Conservation (phyloP, 345 rosid species). For the Arabis hirsuta region DNA sequence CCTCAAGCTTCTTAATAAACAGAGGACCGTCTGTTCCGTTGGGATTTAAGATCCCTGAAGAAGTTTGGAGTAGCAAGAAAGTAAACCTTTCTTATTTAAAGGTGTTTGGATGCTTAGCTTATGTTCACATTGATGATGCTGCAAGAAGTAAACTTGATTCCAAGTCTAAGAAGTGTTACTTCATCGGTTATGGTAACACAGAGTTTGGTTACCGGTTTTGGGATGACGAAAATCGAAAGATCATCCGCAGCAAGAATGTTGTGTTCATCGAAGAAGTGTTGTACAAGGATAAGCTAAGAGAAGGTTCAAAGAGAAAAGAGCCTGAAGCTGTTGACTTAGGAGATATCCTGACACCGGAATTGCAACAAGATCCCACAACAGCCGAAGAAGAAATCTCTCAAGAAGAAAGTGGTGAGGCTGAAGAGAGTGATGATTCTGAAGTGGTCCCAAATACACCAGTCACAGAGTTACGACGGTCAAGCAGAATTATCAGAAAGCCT, state of each 20-base stretch:
- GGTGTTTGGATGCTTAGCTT: background rate
- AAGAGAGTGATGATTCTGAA: too few relatives aligned
- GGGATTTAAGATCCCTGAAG: background rate
- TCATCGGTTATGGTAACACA: background rate
- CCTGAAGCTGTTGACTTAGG: too few relatives aligned
- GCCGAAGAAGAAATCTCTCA: too few relatives aligned
- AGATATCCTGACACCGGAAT: too few relatives aligned
- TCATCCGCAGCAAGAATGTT: too few relatives aligned
- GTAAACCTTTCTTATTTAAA: background rate
- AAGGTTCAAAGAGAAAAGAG: too few relatives aligned
- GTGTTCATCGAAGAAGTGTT: too few relatives aligned
- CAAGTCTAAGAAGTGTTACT: constrained; percentile 3
- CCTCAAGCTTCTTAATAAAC: background rate
- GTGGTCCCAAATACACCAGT: background rate
- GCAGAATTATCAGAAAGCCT: too few relatives aligned
- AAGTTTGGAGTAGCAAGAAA: background rate
- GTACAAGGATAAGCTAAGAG: too few relatives aligned
- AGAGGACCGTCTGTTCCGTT: background rate
- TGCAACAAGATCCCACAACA: too few relatives aligned
- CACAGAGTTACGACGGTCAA: background rate
- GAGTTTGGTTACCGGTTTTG: constrained; percentile 1
- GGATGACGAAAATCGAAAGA: too few relatives aligned
- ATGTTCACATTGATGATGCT: background rate
- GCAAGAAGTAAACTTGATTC: background rate
- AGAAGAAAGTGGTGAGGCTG: too few relatives aligned